Percentiles rank a stretch among this genome's conserved stretches.
These are phyloP conservation scores for Rhodotorula paludigena DNA, from an alignment of 768 basidiomycete genomes.

Conservation along the genomic window DNA sequence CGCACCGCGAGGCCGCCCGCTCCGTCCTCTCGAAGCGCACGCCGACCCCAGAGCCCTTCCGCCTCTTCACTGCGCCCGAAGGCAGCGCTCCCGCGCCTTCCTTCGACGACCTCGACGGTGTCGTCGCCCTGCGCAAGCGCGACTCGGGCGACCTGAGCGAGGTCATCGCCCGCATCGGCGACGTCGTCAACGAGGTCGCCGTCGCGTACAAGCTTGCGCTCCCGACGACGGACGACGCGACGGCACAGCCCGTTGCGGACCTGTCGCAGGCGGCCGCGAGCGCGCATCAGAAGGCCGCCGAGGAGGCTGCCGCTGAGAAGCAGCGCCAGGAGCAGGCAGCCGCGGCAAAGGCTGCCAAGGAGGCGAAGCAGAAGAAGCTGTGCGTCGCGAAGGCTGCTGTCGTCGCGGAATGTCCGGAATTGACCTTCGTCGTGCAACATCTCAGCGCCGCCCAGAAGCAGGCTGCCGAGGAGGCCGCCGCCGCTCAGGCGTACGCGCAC, in stretches of 20 bases:
- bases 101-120: conserved; percentile 2
- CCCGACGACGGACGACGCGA: background rate
- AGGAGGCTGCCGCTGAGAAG: background rate
- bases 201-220: conserved; percentile 13
- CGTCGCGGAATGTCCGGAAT: no score
- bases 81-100: background rate
- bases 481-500: no score
- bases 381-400: conserved; percentile 9
- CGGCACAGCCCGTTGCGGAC: background rate
- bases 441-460: no score
- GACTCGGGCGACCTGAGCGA: conserved; percentile 8
- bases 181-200: conserved; percentile 17
- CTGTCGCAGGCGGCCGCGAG: background rate
- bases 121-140: conserved; percentile 8
- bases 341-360: no score
- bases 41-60: background rate
- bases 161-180: conserved; percentile 11
- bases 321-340: background rate
- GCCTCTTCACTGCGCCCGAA: background rate
- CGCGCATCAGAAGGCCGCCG: background rate
- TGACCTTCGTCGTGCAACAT: no score
- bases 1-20: background rate
- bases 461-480: no score
- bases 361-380: conserved; percentile 15
- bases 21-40: conserved; percentile 2